Evolutionary conservation across 2,329 filamentous ascomycete genomes (phyloP), one percentile per base, ranked within the genome.

Genomic region (Cercospora sp.): DNA sequence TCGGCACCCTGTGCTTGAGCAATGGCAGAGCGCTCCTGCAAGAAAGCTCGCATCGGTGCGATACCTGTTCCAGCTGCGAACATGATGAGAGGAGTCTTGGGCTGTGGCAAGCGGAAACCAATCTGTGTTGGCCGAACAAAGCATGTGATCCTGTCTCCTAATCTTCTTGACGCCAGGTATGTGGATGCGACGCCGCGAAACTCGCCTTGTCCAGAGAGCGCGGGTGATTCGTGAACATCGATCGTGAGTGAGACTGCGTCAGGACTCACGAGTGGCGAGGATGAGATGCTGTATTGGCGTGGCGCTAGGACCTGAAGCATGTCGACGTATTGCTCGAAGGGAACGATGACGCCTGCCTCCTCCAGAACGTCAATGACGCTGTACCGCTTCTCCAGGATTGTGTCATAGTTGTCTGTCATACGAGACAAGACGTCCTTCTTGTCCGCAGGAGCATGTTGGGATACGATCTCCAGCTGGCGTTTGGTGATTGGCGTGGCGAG

Each of bases 341-440:
- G 84, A 2, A 85, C 78, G 34, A 90, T 81, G 0, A 82, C 79
- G 0, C 85, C 82, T 74, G 87, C 89, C 8, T 84, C 82, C 74
- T 91, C 88, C 1, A 94, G 83, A 1, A 94, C 81, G 67, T 92
- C 89, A 8, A 94, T 81, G 0, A 90, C 51, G n/a, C 51, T 65
- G 34, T 63, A 69, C 18, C 71, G 64, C 40, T 80, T 71, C 7
- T 65, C 0, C 87, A 90, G 26, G 87, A 69, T 55, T 18, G 65
- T 80, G 12, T 65, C 16, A n/a, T 70, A 69, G 21, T 28, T 32
- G 16, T 80, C 77, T 13, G 81, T 79, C 59, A 88, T 79, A n/a
- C 87, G 81, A 1, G 80, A 75, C 2, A 82, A 76, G 74, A 87
- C 89, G 3, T 78, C 63, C 3, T 60, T 61, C 7, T 45, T 55